Conservation (phyloP, 2,329 filamentous ascomycete species). For the Podosphaera xanthii region DNA sequence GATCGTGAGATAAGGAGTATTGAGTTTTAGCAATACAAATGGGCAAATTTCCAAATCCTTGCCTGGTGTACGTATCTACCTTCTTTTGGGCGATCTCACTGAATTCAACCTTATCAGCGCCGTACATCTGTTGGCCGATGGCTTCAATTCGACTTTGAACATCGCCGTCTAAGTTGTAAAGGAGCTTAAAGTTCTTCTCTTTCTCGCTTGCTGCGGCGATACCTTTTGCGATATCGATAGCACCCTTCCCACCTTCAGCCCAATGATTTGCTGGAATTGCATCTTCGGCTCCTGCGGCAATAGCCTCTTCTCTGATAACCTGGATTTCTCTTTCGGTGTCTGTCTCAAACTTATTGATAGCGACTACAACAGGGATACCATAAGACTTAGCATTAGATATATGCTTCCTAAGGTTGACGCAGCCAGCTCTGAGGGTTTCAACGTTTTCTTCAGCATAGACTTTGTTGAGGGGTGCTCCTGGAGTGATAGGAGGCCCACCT, state of each 20-base stretch:
- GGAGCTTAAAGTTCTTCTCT: constrained; percentile 67
- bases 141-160: constrained; percentile 77
- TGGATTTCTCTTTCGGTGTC: constrained; percentile 84
- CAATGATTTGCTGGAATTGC: constrained; percentile 91
- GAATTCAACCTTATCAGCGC: constrained; percentile 72
- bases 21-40: constrained; percentile 98
- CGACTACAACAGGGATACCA: constrained; percentile 83
- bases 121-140: constrained; percentile 88
- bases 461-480: constrained; percentile 62
- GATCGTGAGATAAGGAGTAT: constrained; percentile 86
- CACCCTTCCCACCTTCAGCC: constrained; percentile 82
- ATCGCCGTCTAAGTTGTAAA: constrained; percentile 58
- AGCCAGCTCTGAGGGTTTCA: constrained; percentile 71
- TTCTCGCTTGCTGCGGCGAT: constrained; percentile 67
- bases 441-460: constrained; percentile 89
- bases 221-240: constrained; percentile 67
- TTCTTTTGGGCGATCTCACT: constrained; percentile 88
- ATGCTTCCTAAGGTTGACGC: constrained; percentile 87
- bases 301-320: constrained; percentile 71
- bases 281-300: constrained; percentile 80
- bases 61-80: constrained; percentile 79
- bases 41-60: constrained; percentile 79
- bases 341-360: constrained; percentile 89
- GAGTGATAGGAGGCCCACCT: constrained; percentile 78
- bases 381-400: constrained; percentile 76